These are phyloP conservation scores for Chimonanthus salicifolius DNA, from an alignment of 164 flowering plant genomes.

Conservation along the genomic window DNA sequence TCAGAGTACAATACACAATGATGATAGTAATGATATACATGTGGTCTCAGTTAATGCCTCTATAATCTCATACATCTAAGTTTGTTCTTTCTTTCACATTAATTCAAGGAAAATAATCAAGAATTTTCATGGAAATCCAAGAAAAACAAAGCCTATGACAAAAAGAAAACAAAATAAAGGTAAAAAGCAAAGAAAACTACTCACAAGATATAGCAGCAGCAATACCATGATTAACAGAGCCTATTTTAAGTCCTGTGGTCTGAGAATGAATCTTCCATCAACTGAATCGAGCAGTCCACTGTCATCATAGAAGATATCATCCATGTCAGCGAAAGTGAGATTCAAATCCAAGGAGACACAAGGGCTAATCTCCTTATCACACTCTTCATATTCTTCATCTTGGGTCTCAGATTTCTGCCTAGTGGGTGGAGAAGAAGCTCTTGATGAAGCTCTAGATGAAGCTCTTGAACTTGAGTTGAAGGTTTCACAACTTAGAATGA, in stretches of 20 bases:
- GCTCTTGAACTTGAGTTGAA: slow-evolving; percentile 70
- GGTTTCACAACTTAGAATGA: slow-evolving; percentile 79
- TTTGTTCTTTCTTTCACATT: too few species aligned
- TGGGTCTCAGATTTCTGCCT: slow-evolving; percentile 27
- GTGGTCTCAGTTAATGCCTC: neutral
- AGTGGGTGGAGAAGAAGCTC: slow-evolving; percentile 36
- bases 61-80: too few species aligned
- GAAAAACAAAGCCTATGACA: neutral
- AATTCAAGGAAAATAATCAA: too few species aligned
- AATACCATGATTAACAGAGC: neutral
- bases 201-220: neutral
- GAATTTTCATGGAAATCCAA: neutral
- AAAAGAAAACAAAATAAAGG: too few species aligned
- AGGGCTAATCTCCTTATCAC: slow-evolving; percentile 26
- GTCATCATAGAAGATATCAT: slow-evolving; percentile 43
- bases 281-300: slow-evolving; percentile 61
- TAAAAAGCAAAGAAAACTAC: neutral
- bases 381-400: slow-evolving; percentile 8
- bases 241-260: slow-evolving; percentile 30
- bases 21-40: neutral
- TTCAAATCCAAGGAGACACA: slow-evolving; percentile 74
- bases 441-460: slow-evolving; percentile 38
- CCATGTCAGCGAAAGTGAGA: slow-evolving; percentile 34
- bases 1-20: neutral
- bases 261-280: slow-evolving; percentile 58